A percentile compares a stretch with the other conserved stretches of the same genome.
These are phyloP conservation scores for Graphium sp. DNA, from an alignment of 2,329 filamentous ascomycete genomes.

Conservation along the genomic window DNA sequence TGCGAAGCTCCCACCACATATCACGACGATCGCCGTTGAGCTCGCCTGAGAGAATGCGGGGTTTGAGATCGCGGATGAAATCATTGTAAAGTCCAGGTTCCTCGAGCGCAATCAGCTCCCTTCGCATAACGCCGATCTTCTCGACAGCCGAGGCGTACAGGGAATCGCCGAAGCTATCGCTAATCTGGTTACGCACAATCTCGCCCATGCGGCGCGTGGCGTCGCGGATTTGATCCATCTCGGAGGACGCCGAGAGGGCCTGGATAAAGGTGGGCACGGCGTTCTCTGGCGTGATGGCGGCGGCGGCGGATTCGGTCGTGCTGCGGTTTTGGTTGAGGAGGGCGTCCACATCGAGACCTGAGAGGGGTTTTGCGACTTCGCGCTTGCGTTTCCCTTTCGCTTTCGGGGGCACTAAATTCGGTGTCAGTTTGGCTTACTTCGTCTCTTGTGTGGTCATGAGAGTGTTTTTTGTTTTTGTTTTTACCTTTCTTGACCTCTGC, in stretches of 20 bases:
- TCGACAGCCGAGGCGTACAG: constrained; percentile 64
- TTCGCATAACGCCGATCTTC: constrained; percentile 59
- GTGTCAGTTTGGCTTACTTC: constrained; percentile 7
- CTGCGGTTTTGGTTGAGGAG: constrained; percentile 34
- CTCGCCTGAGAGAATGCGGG: constrained; percentile 48
- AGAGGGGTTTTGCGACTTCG: constrained; percentile 66
- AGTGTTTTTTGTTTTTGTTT: too few relatives aligned
- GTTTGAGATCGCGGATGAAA: constrained; percentile 56
- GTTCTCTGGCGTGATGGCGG: constrained; percentile 43
- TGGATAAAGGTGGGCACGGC: constrained; percentile 85
- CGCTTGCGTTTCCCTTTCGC: constrained; percentile 55
- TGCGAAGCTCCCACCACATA: constrained; percentile 64
- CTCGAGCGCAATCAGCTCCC: constrained; percentile 60
- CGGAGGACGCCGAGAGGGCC: constrained; percentile 43
- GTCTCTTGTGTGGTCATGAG: background rate
- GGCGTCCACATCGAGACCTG: constrained; percentile 72
- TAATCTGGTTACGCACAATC: constrained; percentile 54
- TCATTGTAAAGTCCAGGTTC: constrained; percentile 62
- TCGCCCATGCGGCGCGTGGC: constrained; percentile 58
- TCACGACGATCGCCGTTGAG: constrained; percentile 64
- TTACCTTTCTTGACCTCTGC: constrained; percentile 73
- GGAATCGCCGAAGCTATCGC: constrained; percentile 55
- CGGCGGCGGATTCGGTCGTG: background rate
- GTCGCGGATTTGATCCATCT: constrained; percentile 44
- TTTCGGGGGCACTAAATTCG: constrained; percentile 53